phyloP scores from a whole-genome alignment of 345 rosid species.

The Eucalyptus decipiens region DNA sequence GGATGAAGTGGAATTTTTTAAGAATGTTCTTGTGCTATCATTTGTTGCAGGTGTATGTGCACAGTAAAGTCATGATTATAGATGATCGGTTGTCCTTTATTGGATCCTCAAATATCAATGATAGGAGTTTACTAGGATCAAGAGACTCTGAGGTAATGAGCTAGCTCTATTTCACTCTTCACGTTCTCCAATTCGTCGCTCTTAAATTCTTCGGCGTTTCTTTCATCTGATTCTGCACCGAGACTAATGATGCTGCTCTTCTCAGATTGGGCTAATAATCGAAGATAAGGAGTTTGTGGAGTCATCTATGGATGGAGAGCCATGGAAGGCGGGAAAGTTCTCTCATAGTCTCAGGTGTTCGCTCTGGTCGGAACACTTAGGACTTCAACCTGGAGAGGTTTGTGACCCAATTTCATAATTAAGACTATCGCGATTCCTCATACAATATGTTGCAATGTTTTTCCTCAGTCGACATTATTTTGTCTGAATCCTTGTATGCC shows the following conservation, averaged over 20 bases:
- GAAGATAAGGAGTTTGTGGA: conserved; percentile 81
- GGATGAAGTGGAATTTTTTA: neutral
- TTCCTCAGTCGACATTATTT: neutral
- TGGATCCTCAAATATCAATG: conserved; percentile 88
- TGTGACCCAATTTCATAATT: neutral
- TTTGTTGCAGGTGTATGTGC: conserved; percentile 62
- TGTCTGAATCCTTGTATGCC: neutral
- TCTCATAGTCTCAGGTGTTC: conserved; percentile 63
- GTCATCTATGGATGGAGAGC: conserved; percentile 64
- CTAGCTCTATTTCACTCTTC: neutral
- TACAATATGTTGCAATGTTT: neutral
- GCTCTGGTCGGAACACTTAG: conserved; percentile 88
- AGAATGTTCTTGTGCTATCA: neutral
- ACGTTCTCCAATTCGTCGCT: neutral
- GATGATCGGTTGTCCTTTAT: conserved; percentile 59
- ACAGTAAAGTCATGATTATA: conserved; percentile 83
- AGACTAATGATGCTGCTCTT: neutral
- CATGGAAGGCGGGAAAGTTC: conserved; percentile 85
- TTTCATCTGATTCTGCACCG: neutral
- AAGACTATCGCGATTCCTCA: neutral
- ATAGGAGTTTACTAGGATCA: conserved; percentile 89
- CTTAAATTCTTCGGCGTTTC: neutral
- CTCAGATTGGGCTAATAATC: conserved; percentile 71
- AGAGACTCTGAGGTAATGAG: conserved; percentile 85
- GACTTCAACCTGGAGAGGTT: conserved; percentile 63